Conservation (phyloP, 106 monocot genomes). For the Dioscorea dumetorum region DNA sequence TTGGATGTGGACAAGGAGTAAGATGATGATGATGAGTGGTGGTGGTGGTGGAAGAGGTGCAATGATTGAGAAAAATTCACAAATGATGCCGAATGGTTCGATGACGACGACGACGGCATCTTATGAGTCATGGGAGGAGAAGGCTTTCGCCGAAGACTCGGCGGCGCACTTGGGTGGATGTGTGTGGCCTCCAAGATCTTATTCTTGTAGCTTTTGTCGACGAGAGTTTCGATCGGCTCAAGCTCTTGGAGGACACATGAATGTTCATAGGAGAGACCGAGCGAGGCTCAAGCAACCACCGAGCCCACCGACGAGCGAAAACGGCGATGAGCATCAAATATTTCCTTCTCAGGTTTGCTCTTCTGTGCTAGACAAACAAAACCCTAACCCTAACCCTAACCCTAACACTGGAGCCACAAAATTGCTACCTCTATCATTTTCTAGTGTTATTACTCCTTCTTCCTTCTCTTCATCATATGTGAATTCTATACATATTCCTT, state of each 20-base stretch:
- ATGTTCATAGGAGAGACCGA: slow-evolving; percentile 78
- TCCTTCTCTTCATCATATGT: slow-evolving; percentile 4
- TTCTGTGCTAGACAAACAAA: not conserved
- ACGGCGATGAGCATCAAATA: not conserved
- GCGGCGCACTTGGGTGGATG: slow-evolving; percentile 31
- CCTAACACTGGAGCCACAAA: not conserved
- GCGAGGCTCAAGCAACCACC: slow-evolving; percentile 47
- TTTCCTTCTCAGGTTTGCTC: not conserved
- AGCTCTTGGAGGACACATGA: slow-evolving; percentile 83
- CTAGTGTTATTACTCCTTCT: not conserved
- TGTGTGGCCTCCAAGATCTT: slow-evolving; percentile 70
- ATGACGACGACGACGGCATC: not conserved
- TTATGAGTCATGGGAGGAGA: slow-evolving; percentile 56
- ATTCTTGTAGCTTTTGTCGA: slow-evolving; percentile 64
- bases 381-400: slow-evolving; percentile 13
- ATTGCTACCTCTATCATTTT: not conserved
- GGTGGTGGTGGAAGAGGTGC: slow-evolving; percentile 9
- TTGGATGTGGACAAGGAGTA: slow-evolving; percentile 46
- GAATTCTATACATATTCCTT: not conserved
- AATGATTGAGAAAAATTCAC: not conserved
- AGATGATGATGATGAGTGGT: not conserved
- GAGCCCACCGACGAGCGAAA: slow-evolving; percentile 6
- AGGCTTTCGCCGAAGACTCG: slow-evolving; percentile 59
- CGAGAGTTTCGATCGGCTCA: slow-evolving; percentile 84
- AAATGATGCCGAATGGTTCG: not conserved